Conservation (phyloP, 768 basidiomycete genomes). For the Suillus ampliporus region DNA sequence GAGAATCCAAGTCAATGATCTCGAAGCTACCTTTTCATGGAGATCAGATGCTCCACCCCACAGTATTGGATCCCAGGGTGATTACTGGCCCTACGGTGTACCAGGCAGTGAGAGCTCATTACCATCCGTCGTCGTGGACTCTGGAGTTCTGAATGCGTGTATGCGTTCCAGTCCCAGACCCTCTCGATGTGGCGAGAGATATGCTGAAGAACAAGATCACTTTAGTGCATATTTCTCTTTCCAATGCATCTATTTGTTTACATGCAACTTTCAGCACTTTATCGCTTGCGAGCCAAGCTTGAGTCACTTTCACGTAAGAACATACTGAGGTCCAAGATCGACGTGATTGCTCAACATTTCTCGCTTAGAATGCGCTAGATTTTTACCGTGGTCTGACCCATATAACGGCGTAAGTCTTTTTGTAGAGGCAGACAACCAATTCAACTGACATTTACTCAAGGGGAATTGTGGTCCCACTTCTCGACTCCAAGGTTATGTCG, state of each 20-base stretch:
- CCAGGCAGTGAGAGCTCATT: constrained; percentile 1
- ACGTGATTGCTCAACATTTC: neutral
- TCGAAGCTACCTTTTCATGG: constrained; percentile 2
- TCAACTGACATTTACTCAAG: neutral
- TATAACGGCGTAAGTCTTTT: constrained; percentile 8
- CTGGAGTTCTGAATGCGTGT: neutral
- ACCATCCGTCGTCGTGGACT: neutral
- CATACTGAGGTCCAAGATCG: neutral
- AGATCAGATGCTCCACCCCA: constrained; percentile 57
- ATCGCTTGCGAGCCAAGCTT: constrained; percentile 56
- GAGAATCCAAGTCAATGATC: neutral
- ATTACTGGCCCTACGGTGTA: constrained; percentile 46
- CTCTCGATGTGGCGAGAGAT: constrained; percentile 36
- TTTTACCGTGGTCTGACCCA: constrained; percentile 11
- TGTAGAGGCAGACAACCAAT: no score
- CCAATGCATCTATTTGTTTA: constrained; percentile 9
- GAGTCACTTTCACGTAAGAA: constrained; percentile 6
- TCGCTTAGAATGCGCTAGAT: neutral
- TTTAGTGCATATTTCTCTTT: constrained; percentile 41
- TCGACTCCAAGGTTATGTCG: constrained; percentile 4
- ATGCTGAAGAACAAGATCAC: constrained; percentile 61
- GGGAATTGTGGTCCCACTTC: neutral
- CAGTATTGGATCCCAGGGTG: constrained; percentile 45
- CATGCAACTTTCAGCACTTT: constrained; percentile 47
- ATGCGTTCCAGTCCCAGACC: constrained; percentile 28